Conservation (phyloP, 208 protist genomes). For the Crithidia fasciculata region DNA sequence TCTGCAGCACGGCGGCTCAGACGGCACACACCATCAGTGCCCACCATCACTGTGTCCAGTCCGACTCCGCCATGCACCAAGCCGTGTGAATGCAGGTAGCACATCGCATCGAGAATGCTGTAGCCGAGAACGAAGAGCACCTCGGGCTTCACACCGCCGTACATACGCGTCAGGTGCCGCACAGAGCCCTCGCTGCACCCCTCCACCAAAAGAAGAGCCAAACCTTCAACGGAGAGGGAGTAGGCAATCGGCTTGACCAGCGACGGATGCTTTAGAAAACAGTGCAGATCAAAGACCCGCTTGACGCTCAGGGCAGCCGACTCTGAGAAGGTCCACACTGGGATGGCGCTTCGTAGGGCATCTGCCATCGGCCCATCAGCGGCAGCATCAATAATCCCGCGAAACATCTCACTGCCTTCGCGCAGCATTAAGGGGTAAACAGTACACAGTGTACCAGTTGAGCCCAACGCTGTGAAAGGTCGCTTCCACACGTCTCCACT, state of each 20-base stretch:
- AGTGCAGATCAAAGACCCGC: no score
- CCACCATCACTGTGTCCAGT: neutral
- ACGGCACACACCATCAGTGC: neutral
- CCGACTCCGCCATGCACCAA: neutral
- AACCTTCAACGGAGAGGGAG: no score
- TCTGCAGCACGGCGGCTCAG: neutral
- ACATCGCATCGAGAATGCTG: neutral
- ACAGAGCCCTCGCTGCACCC: no score
- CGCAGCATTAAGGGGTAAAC: slow-evolving; percentile 2
- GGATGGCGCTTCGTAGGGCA: slow-evolving; percentile 1
- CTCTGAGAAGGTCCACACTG: neutral
- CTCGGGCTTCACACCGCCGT: neutral
- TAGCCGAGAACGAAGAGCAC: neutral
- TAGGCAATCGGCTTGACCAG: no score
- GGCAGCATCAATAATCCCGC: neutral
- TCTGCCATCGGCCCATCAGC: slow-evolving; percentile 1
- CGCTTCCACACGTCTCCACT: neutral
- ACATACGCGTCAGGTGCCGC: neutral
- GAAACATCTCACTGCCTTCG: neutral
- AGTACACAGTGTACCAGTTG: neutral
- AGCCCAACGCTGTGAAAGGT: neutral
- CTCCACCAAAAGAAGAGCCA: no score
- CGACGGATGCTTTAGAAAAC: no score
- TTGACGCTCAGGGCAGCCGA: no score
- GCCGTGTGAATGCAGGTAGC: neutral